Base-by-base conservation (phyloP, 2,329 filamentous ascomycete species). In the Monilinia fructigena region DNA sequence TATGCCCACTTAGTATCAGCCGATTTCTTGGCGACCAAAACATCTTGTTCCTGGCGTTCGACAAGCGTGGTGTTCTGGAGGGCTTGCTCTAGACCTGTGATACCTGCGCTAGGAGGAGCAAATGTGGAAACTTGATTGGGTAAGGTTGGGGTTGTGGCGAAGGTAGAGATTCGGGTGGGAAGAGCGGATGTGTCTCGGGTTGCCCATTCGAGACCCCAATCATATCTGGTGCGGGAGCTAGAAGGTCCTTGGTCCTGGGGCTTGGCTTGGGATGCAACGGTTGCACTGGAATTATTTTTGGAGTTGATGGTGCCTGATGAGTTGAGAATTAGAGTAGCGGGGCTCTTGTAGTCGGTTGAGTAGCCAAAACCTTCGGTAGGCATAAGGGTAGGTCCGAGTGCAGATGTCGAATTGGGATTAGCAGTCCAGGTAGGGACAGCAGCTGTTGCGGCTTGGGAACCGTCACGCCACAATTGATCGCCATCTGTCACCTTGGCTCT, bases 321-420 rank as follows among this genome's bases (percentile, higher is more conserved):
- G 28, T 50, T 38, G 14, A 38, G 18, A 8, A 10, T 60, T 18
- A 28, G 4, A 20, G 28, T 2, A 20, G 12, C 4, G 7, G 47
- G 28, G 10, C 58, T 50, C 10, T 61, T 50, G 6, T 52, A 61
- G 16, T 20, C 20, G 53, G 31, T 40, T 14, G 20, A 23, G 5
- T 55, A 55, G 23, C 58, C 58, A 38, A 61, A 61, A 20, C 40
- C 2, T n/a, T 61, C 58, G 12, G 45, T 45, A 38, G n/a, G 16
- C 26, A 50, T 48, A 38, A 61, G 58, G 16, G 31, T 10, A 26
- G 58, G 58, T 16, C 18, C n/a, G 11, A n/a, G 45, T 26, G n/a
- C 4, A 50, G 45, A 12, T 50, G 45, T 8, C 18, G 31, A 61
- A 20, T 23, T 4, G 14, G 45, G 10, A 23, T 26, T 20, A 3